These are phyloP conservation scores for Eutypa lata DNA, from an alignment of 2,329 filamentous ascomycete species.

Conservation along the genomic window DNA sequence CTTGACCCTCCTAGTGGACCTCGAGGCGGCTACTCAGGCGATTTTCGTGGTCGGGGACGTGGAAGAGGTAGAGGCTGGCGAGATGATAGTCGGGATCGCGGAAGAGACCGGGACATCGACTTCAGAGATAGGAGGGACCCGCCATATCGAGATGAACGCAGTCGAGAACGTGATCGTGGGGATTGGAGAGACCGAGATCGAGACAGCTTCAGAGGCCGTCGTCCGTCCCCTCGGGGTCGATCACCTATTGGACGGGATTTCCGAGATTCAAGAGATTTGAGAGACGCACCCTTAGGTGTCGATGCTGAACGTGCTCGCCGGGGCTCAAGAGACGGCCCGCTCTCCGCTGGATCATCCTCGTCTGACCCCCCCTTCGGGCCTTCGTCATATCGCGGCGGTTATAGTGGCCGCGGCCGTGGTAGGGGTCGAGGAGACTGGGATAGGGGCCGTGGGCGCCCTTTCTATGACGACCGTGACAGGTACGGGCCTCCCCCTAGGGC, in stretches of 20 bases:
- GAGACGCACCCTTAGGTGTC: conserved; percentile 56
- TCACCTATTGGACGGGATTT: conserved; percentile 66
- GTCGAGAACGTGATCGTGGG: conserved; percentile 53
- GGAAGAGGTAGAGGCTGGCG: conserved; percentile 56
- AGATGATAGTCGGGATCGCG: conserved; percentile 60
- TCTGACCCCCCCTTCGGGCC: conserved; percentile 63
- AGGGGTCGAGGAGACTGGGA: conserved; percentile 52
- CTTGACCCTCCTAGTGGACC: conserved; percentile 67
- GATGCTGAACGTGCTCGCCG: conserved; percentile 66
- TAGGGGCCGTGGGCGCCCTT: conserved; percentile 45
- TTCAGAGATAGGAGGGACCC: conserved; percentile 53
- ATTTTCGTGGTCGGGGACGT: conserved; percentile 59
- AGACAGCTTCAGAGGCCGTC: conserved; percentile 53
- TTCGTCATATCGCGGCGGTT: conserved; percentile 53
- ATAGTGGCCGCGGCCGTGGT: conserved; percentile 53
- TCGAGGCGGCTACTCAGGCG: conserved; percentile 63
- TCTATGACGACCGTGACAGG: conserved; percentile 61
- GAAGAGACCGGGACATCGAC: conserved; percentile 58
- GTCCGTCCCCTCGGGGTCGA: conserved; percentile 58
- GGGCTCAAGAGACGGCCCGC: conserved; percentile 69
- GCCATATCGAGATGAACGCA: conserved; percentile 56
- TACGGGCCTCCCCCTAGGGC: conserved; percentile 48
- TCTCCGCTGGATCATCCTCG: conserved; percentile 67
- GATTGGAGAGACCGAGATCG: conserved; percentile 51
- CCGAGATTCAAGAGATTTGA: conserved; percentile 51